Evolutionary conservation across 495 filamentous ascomycete genomes (phyloP).

Genomic region (Penicillium coffeae): DNA sequence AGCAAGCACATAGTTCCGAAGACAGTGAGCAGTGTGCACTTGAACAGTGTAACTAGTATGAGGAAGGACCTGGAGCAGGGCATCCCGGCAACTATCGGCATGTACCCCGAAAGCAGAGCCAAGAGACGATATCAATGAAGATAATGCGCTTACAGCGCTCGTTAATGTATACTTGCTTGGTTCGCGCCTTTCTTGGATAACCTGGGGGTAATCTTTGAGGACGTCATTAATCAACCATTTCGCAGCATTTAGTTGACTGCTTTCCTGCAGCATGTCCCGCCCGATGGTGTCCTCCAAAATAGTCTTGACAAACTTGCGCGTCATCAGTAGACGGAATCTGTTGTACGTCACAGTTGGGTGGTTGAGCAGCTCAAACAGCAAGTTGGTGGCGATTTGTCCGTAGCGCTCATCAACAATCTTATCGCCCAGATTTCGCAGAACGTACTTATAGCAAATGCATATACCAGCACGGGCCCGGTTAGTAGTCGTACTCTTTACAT

Average conservation of each 20-base stretch:
- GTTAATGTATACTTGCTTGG: conserved; percentile 83
- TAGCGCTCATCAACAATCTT: conserved; percentile 77
- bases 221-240: conserved; percentile 80
- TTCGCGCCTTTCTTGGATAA: conserved; percentile 84
- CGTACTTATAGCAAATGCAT: conserved; percentile 78
- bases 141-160: conserved; percentile 73
- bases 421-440: conserved; percentile 70
- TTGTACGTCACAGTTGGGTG: conserved; percentile 73
- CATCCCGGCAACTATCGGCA: conserved; percentile 79
- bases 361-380: conserved; percentile 76
- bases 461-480: conserved; percentile 80
- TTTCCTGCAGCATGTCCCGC: conserved; percentile 76
- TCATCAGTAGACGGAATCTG: conserved; percentile 81
- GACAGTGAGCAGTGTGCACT: conserved; percentile 76
- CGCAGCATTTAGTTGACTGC: conserved; percentile 77
- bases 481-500: conserved; percentile 72
- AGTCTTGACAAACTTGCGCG: conserved; percentile 77
- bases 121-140: conserved; percentile 72
- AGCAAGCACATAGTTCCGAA: conserved; percentile 82
- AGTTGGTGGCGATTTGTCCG: conserved; percentile 70
- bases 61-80: conserved; percentile 83
- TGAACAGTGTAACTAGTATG: conserved; percentile 97
- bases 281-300: conserved; percentile 84
- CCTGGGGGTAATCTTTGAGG: conserved; percentile 92
- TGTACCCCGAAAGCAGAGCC: conserved; percentile 75